Conservation (phyloP, 805 yeast genomes). For the Wickerhamomyces xylosicus region DNA sequence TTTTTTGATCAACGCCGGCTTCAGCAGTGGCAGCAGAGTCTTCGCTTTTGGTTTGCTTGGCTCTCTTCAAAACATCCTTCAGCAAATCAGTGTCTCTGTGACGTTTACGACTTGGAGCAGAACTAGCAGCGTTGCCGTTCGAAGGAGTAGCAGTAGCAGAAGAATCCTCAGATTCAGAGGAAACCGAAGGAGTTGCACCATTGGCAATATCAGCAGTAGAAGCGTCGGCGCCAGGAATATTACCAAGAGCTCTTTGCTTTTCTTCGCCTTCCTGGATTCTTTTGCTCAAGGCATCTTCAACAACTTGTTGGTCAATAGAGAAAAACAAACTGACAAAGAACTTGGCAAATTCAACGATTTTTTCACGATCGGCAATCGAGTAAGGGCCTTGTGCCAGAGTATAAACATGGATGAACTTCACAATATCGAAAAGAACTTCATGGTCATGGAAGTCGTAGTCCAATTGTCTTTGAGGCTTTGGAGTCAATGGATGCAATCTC, state of each 20-base stretch:
- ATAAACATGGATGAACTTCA: constrained; percentile 55
- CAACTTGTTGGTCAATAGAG: constrained; percentile 38
- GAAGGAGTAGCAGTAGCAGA: constrained; percentile 5
- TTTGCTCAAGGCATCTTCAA: constrained; percentile 29
- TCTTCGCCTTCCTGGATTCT: constrained; percentile 17
- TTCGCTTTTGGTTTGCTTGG: constrained; percentile 26
- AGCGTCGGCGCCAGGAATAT: background rate
- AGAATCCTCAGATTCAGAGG: constrained; percentile 10
- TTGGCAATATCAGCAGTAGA: background rate
- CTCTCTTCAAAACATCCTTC: constrained; percentile 48
- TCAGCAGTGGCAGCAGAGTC: constrained; percentile 19
- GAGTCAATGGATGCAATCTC: constrained; percentile 76
- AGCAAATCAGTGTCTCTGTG: constrained; percentile 41
- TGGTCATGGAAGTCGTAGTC: constrained; percentile 54
- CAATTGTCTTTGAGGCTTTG: constrained; percentile 72
- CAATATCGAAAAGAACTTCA: constrained; percentile 63
- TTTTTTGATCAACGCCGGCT: constrained; percentile 12
- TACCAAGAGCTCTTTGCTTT: constrained; percentile 11
- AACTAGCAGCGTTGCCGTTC: constrained; percentile 6
- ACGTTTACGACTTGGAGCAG: constrained; percentile 21
- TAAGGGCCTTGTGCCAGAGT: constrained; percentile 62
- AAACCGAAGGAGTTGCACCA: constrained; percentile 1
- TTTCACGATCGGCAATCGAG: constrained; percentile 73
- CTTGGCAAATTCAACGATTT: constrained; percentile 59
- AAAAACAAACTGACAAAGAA: constrained; percentile 68